Evolutionary conservation across 371 early-diverging fungal species (phyloP), one percentile per base, ranked within the genome.

Genomic region (Lichtheimia ornata): DNA sequence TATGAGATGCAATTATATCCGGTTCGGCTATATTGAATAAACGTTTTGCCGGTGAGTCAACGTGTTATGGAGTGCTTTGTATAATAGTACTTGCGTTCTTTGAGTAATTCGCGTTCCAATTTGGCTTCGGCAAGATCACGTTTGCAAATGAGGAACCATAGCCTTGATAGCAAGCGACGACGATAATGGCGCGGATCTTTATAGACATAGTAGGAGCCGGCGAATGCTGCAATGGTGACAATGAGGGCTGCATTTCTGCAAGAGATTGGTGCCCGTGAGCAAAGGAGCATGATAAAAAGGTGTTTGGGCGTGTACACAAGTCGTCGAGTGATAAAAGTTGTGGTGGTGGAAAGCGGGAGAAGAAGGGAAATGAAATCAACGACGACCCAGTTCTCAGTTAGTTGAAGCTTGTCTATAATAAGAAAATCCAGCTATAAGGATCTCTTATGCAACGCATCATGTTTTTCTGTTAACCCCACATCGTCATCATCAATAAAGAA

Each of bases 1-100:
- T 82, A 58, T 85, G 64, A 2, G 81, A 69, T 13, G 76, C 54
- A 60, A 83, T 73, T 22, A 77, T 65, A 22, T 59, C 53, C 11
- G 77, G 68, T 54, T 82, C 82, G 42, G 71, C 79, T 82, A 66
- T 22, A 47, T 18, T 40, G 27, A 13, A 20, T 27, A n/a, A 52
- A 51, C 30, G 41, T 35, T 1, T 40, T 12, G 6, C 24, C 5
- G 22, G 40, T 28, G 20, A 47, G 55, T 11, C 11, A 22, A 2
- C 11, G 35, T 35, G 35, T 35, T 35, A 35, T 35, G 11, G 35
- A 6, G 9, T 35, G 35, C 40, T 3, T 45, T 49, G n/a, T 41
- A 45, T 24, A 1, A 52, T n/a, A 53, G 17, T 43, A 66, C 62
- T 66, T 76, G 70, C 74, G 60, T 68, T 72, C 64, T 56, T 55